phyloP scores from a whole-genome alignment of 306 rosid genomes.

The Sphenostylis stenocarpa region DNA sequence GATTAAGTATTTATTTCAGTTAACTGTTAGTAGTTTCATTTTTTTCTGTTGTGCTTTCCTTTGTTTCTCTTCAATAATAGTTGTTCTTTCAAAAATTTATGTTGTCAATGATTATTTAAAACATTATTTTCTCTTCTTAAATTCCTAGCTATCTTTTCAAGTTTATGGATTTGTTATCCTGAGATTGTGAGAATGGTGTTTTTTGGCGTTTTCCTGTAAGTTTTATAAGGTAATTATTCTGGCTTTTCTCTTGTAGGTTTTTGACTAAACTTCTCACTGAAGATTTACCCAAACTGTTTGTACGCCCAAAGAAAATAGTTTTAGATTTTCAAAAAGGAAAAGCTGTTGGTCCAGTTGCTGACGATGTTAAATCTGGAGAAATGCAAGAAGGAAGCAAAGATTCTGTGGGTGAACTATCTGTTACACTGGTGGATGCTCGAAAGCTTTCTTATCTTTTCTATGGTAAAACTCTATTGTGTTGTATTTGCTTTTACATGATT shows the following conservation, averaged over 20 bases:
- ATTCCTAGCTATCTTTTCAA: background rate
- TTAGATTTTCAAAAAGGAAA: conserved; percentile 90
- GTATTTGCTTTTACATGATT: conserved; percentile 13
- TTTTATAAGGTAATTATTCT: conserved; percentile 15
- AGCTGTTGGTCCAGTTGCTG: conserved; percentile 84
- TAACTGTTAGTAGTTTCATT: background rate
- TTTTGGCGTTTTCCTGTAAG: background rate
- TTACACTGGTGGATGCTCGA: conserved; percentile 93
- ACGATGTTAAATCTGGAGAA: conserved; percentile 74
- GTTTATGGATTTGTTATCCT: conserved; percentile 17
- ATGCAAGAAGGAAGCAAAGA: conserved; percentile 89
- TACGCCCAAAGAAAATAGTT: conserved; percentile 97
- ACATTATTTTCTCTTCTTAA: background rate
- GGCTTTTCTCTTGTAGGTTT: conserved; percentile 60
- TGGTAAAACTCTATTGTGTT: conserved; percentile 55
- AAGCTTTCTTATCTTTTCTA: conserved; percentile 81
- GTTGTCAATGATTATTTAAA: background rate
- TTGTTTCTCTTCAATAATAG: conserved; percentile 2
- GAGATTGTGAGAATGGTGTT: background rate
- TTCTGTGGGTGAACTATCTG: conserved; percentile 92
- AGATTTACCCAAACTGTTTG: conserved; percentile 92
- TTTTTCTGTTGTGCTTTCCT: background rate
- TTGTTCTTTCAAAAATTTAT: background rate
- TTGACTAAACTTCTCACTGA: conserved; percentile 91
- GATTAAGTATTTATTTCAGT: conserved; percentile 20